Conservation (phyloP, 345 rosid genomes). For the Dimocarpus longan region DNA sequence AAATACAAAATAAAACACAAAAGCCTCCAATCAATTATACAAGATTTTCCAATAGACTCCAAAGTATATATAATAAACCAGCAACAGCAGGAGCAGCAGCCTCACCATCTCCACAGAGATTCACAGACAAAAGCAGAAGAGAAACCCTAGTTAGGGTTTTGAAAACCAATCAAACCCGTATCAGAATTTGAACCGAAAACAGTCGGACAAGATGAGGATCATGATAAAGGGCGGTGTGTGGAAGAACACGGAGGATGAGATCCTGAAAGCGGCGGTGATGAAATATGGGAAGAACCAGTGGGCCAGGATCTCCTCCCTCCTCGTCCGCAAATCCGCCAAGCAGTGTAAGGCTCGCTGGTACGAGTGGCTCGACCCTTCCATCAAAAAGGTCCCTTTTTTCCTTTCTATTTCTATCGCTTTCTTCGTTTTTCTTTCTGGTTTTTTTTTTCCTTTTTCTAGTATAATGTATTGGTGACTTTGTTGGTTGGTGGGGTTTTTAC, state of each 20-base stretch:
- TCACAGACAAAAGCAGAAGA: no score
- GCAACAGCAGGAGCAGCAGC: no score
- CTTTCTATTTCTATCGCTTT: neutral
- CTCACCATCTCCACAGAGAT: no score
- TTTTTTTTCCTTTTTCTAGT: neutral
- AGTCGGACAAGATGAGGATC: slow-evolving; percentile 82
- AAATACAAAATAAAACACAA: no score
- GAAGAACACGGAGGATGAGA: slow-evolving; percentile 99
- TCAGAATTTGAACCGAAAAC: neutral
- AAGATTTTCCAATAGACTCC: no score
- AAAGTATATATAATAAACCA: no score
- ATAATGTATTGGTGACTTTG: no score
- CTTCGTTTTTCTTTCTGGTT: neutral
- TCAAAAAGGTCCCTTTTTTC: slow-evolving; percentile 64
- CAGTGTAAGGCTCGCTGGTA: slow-evolving; percentile 99
- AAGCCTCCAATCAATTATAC: no score
- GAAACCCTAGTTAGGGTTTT: slow-evolving; percentile 16
- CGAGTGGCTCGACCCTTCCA: slow-evolving; percentile 99
- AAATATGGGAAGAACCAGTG: slow-evolving; percentile 99
- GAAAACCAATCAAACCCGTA: neutral
- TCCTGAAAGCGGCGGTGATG: slow-evolving; percentile 98
- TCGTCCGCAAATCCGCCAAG: slow-evolving; percentile 98
- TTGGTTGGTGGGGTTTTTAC: no score
- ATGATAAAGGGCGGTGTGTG: slow-evolving; percentile 99
- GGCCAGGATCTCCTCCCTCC: slow-evolving; percentile 97